Percentiles rank a stretch among this genome's conserved stretches.
Conservation (phyloP, 129 eudicot species). For the Solidago caesia region DNA sequence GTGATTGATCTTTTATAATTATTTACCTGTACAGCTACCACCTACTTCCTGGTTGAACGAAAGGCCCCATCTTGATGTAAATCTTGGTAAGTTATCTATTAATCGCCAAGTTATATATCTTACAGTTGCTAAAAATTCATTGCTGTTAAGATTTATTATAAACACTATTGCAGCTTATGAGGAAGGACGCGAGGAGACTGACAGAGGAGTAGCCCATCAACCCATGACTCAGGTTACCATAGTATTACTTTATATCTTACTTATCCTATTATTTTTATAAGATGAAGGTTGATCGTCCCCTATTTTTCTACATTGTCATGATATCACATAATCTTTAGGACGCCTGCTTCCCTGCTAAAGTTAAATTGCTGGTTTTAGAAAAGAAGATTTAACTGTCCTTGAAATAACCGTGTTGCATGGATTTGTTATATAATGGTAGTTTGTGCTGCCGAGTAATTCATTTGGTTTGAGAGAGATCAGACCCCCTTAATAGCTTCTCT, state of each 20-base stretch:
- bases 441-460: too few relatives aligned
- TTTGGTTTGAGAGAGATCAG: too few relatives aligned
- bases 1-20: constrained; percentile 16
- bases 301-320: constrained; percentile 1
- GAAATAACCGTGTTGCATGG: neutral
- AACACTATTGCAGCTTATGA: constrained; percentile 56
- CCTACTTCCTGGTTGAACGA: constrained; percentile 85
- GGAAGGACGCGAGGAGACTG: constrained; percentile 87
- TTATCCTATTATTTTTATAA: neutral
- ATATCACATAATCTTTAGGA: neutral
- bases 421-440: neutral
- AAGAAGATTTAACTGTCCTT: neutral
- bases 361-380: neutral
- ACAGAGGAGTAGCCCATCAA: constrained; percentile 65
- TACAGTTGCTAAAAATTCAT: neutral
- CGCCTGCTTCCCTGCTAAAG: neutral
- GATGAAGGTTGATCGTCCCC: neutral
- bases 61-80: constrained; percentile 88
- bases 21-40: constrained; percentile 67
- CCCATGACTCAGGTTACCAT: constrained; percentile 72
- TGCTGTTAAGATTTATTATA: too few relatives aligned
- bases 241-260: neutral
- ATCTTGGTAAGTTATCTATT: constrained; percentile 70
- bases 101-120: neutral
- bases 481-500: too few relatives aligned